Evolutionary conservation across 352 stramenopile species (phyloP).

Genomic region (Phytophthora multivora): DNA sequence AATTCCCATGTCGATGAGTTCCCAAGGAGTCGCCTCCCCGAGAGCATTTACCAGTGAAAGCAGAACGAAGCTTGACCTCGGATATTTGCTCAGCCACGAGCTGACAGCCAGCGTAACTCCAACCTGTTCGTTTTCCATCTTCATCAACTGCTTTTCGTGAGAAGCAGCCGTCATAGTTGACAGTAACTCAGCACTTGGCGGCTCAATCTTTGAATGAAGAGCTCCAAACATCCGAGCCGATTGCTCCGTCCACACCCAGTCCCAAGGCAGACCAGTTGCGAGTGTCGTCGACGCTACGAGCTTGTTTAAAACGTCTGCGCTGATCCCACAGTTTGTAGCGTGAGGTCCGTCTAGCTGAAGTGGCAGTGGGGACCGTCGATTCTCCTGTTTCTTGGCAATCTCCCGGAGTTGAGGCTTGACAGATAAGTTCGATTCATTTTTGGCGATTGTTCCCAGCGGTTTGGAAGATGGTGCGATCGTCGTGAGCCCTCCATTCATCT

Average conservation of each 20-base stretch:
- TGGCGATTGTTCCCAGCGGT: conserved; percentile 4
- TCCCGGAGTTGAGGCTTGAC: conserved; percentile 8
- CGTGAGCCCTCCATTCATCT: conserved; percentile 26
- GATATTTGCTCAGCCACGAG: conserved; percentile 57
- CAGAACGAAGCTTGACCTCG: conserved; percentile 56
- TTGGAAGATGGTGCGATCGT: conserved; percentile 18
- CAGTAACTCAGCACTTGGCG: conserved; percentile 29
- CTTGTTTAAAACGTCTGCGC: conserved; percentile 37
- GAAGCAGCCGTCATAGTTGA: conserved; percentile 19
- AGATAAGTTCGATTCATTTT: conserved; percentile 8
- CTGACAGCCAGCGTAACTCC: conserved; percentile 73
- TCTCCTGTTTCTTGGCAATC: background rate
- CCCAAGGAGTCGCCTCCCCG: conserved; percentile 61
- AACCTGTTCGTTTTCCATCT: conserved; percentile 62
- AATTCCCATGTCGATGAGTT: conserved; percentile 61
- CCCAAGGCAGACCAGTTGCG: conserved; percentile 45
- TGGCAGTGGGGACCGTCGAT: background rate
- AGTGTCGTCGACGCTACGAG: conserved; percentile 54
- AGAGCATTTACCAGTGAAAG: conserved; percentile 76
- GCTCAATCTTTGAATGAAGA: conserved; percentile 31
- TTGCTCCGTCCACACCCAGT: conserved; percentile 67
- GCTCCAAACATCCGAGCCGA: conserved; percentile 39
- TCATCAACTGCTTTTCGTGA: conserved; percentile 59
- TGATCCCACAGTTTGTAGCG: background rate
- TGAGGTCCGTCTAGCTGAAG: conserved; percentile 5